A percentile compares a stretch with the other conserved stretches of the same genome.
Evolutionary conservation across 2,329 filamentous ascomycete species (phyloP).

Genomic region (Didymellaceae sp.): DNA sequence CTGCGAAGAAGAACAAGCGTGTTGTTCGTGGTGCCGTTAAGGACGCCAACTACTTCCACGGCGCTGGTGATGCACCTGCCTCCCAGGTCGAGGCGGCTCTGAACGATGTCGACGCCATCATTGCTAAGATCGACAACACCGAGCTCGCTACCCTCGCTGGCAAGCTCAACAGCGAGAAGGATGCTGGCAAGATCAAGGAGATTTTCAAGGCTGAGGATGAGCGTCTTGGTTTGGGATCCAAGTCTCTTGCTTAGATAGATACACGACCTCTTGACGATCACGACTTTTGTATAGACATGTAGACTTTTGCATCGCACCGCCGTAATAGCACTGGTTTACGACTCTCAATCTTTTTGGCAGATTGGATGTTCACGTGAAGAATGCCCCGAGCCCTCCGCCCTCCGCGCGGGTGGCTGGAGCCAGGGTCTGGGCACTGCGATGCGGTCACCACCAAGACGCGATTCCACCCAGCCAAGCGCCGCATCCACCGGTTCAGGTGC

Average conservation of each 20-base stretch:
- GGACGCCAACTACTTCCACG: constrained; percentile 94
- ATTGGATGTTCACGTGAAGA: constrained; percentile 6
- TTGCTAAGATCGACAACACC: constrained; percentile 87
- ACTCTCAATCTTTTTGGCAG: neutral
- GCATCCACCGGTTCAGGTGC: constrained; percentile 24
- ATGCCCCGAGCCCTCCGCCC: neutral
- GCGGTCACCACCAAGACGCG: constrained; percentile 14
- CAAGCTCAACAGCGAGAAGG: constrained; percentile 79
- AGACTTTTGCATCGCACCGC: constrained; percentile 20
- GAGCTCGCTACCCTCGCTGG: constrained; percentile 84
- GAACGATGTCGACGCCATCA: constrained; percentile 83
- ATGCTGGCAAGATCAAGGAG: constrained; percentile 82
- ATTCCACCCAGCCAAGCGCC: constrained; percentile 30
- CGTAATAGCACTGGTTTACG: constrained; percentile 1
- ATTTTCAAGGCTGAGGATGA: constrained; percentile 81
- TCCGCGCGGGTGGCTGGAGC: constrained; percentile 8
- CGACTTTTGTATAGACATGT: constrained; percentile 25
- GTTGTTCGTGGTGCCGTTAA: constrained; percentile 92
- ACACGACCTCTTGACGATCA: constrained; percentile 4
- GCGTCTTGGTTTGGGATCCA: constrained; percentile 77
- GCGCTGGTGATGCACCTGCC: constrained; percentile 70
- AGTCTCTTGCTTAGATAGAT: constrained; percentile 58
- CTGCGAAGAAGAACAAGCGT: constrained; percentile 99
- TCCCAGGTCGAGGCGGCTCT: constrained; percentile 82
- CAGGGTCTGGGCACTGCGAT: constrained; percentile 6